Base-by-base conservation (phyloP, 2,329 filamentous ascomycete genomes). In the Diaporthe citri region DNA sequence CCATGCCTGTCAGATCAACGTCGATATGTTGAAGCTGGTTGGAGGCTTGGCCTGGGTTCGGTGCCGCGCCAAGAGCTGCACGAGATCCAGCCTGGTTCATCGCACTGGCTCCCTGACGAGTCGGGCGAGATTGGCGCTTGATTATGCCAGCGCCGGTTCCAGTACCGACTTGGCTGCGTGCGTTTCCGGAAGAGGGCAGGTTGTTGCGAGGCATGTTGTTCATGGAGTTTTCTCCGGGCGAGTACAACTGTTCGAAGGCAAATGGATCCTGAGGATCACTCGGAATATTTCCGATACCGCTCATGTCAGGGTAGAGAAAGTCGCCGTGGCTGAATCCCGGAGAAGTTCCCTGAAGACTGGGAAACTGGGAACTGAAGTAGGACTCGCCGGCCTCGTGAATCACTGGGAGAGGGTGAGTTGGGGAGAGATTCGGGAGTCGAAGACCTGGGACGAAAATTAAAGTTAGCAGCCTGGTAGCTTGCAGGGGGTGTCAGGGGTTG, bases 351-450 rank as follows among this genome's bases (percentile, higher is more conserved):
- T 51, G 20, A 9, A 72, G 34, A 13, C 10, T 4, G 17, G 34
- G 36, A 17, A 39, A 41, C 5, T 17, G 28, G 20, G 31, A 13
- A 15, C 10, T 34, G 20, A 55, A 28, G 51, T 43, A 55, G n/a
- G 34, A 10, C 25, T 28, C 46, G 12, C 20, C 34, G 5, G 57
- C 22, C 48, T 64, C 28, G 46, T 72, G 70, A 72, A 43, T 72
- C 57, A 64, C 70, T 13, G 43, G 56, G 46, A 28, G 48, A 2
- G 46, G 13, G 70, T 72, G 57, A 72, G 8, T 55, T 2, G 17
- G 15, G 6, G 22, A 55, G n/a, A 3, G 4, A 6, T 20, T 34
- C 1, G 4, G 17, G 8, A 36, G 36, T 20, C 22, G 2, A 4
- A 12, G 4, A 22, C 20, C 70, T 64, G 2, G 12, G 31, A 64